phyloP scores from a whole-genome alignment of 129 eudicot genomes.

The Centaurea solstitialis region DNA sequence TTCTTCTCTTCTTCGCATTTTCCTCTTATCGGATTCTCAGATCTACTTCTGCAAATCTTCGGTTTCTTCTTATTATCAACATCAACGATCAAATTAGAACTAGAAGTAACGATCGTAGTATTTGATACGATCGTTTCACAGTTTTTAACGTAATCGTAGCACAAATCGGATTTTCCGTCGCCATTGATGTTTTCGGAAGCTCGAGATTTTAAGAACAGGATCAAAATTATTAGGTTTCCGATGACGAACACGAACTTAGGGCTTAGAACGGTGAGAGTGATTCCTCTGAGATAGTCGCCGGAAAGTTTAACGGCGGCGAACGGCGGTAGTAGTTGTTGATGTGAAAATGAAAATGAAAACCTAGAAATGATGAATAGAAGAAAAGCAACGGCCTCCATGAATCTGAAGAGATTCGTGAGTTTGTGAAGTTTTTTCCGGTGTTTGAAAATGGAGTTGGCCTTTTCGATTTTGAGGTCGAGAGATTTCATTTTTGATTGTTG shows the following conservation, averaged over 20 bases:
- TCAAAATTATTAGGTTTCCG: conserved; percentile 63
- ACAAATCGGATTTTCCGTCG: conserved; percentile 22
- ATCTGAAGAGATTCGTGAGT: conserved; percentile 55
- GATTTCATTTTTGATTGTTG: conserved; percentile 39
- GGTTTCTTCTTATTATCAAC: too few species aligned
- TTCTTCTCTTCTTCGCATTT: background rate
- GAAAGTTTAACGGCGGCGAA: conserved; percentile 41
- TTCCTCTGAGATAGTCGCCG: conserved; percentile 38
- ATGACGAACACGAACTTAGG: conserved; percentile 67
- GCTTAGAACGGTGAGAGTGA: conserved; percentile 38
- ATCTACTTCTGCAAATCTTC: conserved; percentile 46
- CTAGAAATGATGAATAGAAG: conserved; percentile 45
- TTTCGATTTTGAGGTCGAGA: conserved; percentile 51
- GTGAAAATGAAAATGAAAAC: conserved; percentile 33
- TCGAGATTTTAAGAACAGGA: conserved; percentile 55
- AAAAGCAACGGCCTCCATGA: conserved; percentile 49
- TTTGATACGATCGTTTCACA: conserved; percentile 18
- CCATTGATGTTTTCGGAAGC: background rate
- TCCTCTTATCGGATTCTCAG: conserved; percentile 40
- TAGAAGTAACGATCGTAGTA: background rate
- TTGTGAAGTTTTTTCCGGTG: conserved; percentile 32
- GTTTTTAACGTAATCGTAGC: conserved; percentile 46
- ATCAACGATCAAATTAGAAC: background rate
- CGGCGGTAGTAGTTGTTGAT: conserved; percentile 41
- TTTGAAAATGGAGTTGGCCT: conserved; percentile 47